Conservation (phyloP, 371 early-diverging fungal genomes). For the Mucor sp. region DNA sequence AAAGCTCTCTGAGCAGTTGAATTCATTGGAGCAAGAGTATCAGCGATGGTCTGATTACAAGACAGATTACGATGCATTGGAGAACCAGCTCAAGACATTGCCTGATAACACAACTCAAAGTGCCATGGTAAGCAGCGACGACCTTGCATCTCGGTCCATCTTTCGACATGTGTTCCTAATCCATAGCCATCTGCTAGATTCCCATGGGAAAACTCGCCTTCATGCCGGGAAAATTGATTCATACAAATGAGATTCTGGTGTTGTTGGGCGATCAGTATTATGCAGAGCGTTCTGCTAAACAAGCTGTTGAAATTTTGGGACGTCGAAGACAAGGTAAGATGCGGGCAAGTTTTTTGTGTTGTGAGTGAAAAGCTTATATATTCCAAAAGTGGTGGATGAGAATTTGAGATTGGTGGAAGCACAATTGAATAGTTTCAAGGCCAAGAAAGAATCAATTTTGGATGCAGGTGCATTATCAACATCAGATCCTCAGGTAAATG, state of each 20-base stretch:
- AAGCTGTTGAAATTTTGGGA: conserved; percentile 74
- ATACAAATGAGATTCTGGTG: conserved; percentile 88
- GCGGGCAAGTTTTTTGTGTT: too few species aligned
- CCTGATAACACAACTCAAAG: conserved; percentile 53
- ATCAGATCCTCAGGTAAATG: conserved; percentile 11
- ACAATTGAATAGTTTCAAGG: conserved; percentile 49
- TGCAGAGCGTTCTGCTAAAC: conserved; percentile 77
- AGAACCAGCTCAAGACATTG: conserved; percentile 50
- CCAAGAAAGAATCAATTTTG: conserved; percentile 25
- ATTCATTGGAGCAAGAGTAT: conserved; percentile 17
- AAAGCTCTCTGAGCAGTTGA: conserved; percentile 14
- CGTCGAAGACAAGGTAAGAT: conserved; percentile 68
- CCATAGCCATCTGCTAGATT: conserved; percentile 44
- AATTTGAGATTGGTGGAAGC: conserved; percentile 58
- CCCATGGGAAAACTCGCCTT: conserved; percentile 87
- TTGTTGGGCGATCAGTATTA: conserved; percentile 92
- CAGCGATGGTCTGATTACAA: conserved; percentile 43
- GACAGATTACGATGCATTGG: conserved; percentile 59
- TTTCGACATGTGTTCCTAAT: background rate
- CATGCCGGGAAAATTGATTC: conserved; percentile 85
- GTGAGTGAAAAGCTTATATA: too few species aligned
- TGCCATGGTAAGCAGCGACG: conserved; percentile 57
- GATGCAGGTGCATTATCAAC: conserved; percentile 15
- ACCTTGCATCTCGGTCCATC: background rate
- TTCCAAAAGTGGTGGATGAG: conserved; percentile 64